Base-by-base conservation (phyloP, 192 early-diverging fungal genomes). In the Helicostylum pulchrum region DNA sequence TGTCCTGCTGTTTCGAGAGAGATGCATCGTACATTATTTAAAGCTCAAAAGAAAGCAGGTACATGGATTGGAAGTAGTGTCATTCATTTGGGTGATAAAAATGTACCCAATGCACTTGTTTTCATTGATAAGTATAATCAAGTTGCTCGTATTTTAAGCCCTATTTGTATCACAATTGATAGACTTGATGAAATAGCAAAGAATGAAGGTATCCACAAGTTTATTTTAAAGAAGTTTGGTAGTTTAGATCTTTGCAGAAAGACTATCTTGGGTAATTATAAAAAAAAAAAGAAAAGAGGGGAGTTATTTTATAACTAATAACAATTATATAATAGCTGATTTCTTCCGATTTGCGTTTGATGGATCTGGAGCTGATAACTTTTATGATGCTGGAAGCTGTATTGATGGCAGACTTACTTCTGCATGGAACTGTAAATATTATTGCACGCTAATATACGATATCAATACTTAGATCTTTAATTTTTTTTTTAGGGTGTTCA, bases 71-170 rank as follows among this genome's bases (percentile, higher is more conserved):
- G 96, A 10, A 92, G 90, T 21, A 90, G 91, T 15, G 95, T 98
- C 61, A 93, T 99, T 68, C 97, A 99, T 77, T 66, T 99, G 64
- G 97, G 96, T 19, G 96, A 99, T 77, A 91, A 90, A 75, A 99
- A 98, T 69, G 97, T 99, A 11, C 96, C 97, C 19, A 99, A 99
- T 68, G 92, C 97, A 4, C 84, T 99, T 34, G 89, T 97, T 86
- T 98, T 98, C 60, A 97, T 99, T 55, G 92, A 94, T 85, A 95
- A 90, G 83, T 97, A 97, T 77, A 97, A 94, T 64, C 95, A 99
- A 84, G 91, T 99, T n/a, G 85, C 94, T 55, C 85, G 92, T 51
- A 99, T 99, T 61, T 83, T 99, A 14, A 88, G 89, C 63, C 97
- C 97, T 0, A 87, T 99, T 45, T 82, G 87, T 45, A 83, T 80